phyloP scores from a whole-genome alignment of 192 early-diverging fungal species.

The Physocladia obscura region DNA sequence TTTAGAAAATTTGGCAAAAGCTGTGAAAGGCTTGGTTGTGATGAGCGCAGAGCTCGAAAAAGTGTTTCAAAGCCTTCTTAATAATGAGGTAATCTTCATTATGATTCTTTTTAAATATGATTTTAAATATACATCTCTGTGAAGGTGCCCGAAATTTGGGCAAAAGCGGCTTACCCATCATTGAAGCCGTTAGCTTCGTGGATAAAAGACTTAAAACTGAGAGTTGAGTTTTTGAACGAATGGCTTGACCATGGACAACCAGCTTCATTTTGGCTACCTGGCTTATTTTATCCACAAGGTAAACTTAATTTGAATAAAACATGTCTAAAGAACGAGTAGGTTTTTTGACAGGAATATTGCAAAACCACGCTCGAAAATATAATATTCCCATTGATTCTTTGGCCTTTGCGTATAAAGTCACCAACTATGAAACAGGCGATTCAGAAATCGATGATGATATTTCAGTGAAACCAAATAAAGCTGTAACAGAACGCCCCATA shows the following conservation, averaged over 20 bases:
- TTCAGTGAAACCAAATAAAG: neutral
- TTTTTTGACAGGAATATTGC: conserved; percentile 65
- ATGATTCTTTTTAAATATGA: neutral
- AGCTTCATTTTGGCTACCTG: conserved; percentile 58
- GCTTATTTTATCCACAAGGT: conserved; percentile 68
- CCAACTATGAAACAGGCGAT: conserved; percentile 45
- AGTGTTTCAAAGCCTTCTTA: conserved; percentile 56
- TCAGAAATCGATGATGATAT: conserved; percentile 19
- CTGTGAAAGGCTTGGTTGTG: conserved; percentile 62
- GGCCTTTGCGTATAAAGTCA: conserved; percentile 51
- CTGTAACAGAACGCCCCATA: conserved; percentile 2
- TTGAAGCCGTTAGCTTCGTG: conserved; percentile 56
- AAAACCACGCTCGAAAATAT: conserved; percentile 62
- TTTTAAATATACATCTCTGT: neutral
- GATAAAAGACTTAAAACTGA: conserved; percentile 57
- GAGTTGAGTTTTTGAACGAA: conserved; percentile 44
- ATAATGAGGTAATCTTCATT: conserved; percentile 48
- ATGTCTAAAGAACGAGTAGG: conserved; percentile 25
- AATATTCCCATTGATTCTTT: conserved; percentile 66
- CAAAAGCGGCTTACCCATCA: conserved; percentile 55
- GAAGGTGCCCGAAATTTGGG: conserved; percentile 55
- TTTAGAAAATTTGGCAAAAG: conserved; percentile 56
- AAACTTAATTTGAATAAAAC: neutral
- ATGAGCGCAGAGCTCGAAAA: conserved; percentile 61
- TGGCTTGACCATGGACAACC: conserved; percentile 60